Evolutionary conservation across 2,329 filamentous ascomycete genomes (phyloP).

Genomic region (Tolypocladium ovalisporum): DNA sequence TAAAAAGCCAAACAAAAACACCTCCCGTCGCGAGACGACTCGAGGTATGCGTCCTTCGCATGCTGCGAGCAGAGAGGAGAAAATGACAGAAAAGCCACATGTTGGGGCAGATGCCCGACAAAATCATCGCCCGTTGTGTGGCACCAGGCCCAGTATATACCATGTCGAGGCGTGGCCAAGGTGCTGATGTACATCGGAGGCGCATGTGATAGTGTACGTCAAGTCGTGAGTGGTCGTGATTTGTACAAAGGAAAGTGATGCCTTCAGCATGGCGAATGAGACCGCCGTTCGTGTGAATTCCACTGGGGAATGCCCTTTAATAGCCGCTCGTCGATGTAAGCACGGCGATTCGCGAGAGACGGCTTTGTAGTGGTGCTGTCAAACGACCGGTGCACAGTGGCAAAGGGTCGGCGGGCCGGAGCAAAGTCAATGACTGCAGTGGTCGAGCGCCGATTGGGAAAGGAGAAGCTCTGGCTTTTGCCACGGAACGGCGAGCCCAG

Average conservation of each 20-base stretch:
- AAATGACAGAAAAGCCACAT: neutral
- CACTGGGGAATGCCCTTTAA: constrained; percentile 42
- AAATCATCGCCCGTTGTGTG: neutral
- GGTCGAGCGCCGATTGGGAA: constrained; percentile 46
- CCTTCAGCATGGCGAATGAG: constrained; percentile 37
- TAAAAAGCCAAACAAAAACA: neutral
- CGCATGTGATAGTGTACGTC: neutral
- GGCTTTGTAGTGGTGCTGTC: constrained; percentile 25
- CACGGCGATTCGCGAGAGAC: constrained; percentile 39
- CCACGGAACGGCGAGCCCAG: constrained; percentile 50
- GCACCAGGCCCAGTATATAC: neutral
- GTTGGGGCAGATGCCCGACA: neutral
- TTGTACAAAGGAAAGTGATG: constrained; percentile 5
- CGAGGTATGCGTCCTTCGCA: neutral
- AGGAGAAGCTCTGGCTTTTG: constrained; percentile 42
- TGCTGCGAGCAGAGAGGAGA: neutral
- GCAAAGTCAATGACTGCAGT: constrained; percentile 32
- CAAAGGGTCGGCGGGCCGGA: constrained; percentile 39
- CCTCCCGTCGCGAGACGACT: neutral
- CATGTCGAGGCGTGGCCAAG: neutral
- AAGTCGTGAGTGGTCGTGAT: constrained; percentile 6
- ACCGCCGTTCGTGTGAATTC: constrained; percentile 28
- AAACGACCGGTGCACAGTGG: constrained; percentile 41
- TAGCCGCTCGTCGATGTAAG: constrained; percentile 48
- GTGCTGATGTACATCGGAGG: neutral